Base-by-base conservation (phyloP, 129 eudicot species). In the Heracleum sosnowskyi region DNA sequence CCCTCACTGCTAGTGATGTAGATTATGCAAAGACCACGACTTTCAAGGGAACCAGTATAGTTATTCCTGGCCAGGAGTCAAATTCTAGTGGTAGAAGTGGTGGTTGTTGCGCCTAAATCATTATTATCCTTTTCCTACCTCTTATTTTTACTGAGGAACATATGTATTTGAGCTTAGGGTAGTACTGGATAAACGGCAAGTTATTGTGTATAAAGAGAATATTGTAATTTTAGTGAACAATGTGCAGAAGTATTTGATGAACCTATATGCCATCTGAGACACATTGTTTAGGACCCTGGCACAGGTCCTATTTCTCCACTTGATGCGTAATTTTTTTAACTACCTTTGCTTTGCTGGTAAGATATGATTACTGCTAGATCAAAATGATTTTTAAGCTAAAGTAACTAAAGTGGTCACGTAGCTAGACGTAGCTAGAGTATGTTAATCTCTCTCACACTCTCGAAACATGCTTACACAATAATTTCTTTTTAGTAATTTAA, bases 1-100 rank as follows among this genome's bases (percentile, higher is more conserved):
- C 84, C 69, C 84, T 86, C 37, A 81, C 75, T 77, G 84, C 84
- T 75, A 69, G 70, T 2, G 87, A 80, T 69, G n/a, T 35, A 69
- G 26, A 69, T 17, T 69, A 69, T 69, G 74, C 42, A 69, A 69
- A 20, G 45, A 16, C 15, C 13, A 4, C 74, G 3, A 34, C 74
- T 69, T 45, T 69, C 45, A 69, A 69, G 45, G 74, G 74, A 69
- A 69, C 45, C 41, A 69, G 44, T 22, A 18, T 69, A 34, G n/a
- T 36, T 11, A 33, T 69, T 69, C 45, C 74, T 69, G 74, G 74
- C 44, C 74, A 36, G 42, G 74, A 69, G 22, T 16, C 42, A 11
- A 8, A 2, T 69, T 22, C 40, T 69, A 22, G 74, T 35, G 74
- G 45, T 36, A 69, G 15, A 15, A 15, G n/a, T 69, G 74, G 74